Base-by-base conservation (phyloP, 169 alveolate species). In the Perkinsus olseni region DNA sequence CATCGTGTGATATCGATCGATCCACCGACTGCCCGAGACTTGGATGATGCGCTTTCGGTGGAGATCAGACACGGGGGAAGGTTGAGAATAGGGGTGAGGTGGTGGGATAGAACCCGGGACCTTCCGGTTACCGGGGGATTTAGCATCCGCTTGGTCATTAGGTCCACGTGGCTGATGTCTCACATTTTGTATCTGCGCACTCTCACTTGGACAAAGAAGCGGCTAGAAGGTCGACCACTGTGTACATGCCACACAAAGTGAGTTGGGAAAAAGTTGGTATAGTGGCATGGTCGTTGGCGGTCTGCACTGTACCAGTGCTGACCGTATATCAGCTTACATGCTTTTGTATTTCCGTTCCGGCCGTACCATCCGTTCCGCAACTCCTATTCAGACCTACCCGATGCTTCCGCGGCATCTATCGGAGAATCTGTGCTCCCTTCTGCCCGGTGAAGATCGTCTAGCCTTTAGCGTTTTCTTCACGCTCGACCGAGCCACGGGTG, bases 91-190 rank as follows among this genome's bases (percentile, higher is more conserved):
- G 82, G 82, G 1, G 82, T 62, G 17, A 24, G 82, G 31, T 62
- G 82, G 31, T 13, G 82, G 82, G 82, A 62, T 62, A 4, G 82
- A 62, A 62, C 82, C 82, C 31, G 82, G 31, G 82, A 62, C 82
- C 82, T 62, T 24, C 17, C 36, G 82, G 82, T 62, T 45, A 45
- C n/a, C n/a, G 62, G 62, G 62, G 17, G 62, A 45, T 45, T 45
- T 10, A 45, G 62, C 62, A 45, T 6, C 62, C 62, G 62, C 62
- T 10, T 62, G 82, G 28, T 62, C 82, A 24, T 62, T 24, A 62
- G 82, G 99, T 99, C 31, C 99, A 99, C 95, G 98, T 99, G 38
- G 99, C 99, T 3, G 99, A 99, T 96, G 99, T 99, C 0, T 97
- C 99, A 91, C 99, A 98, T 94, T 99, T 98, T 94, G 99, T 98